These are phyloP conservation scores for Corymbia citriodora DNA, from an alignment of 441 rosid genomes.

Conservation along the genomic window DNA sequence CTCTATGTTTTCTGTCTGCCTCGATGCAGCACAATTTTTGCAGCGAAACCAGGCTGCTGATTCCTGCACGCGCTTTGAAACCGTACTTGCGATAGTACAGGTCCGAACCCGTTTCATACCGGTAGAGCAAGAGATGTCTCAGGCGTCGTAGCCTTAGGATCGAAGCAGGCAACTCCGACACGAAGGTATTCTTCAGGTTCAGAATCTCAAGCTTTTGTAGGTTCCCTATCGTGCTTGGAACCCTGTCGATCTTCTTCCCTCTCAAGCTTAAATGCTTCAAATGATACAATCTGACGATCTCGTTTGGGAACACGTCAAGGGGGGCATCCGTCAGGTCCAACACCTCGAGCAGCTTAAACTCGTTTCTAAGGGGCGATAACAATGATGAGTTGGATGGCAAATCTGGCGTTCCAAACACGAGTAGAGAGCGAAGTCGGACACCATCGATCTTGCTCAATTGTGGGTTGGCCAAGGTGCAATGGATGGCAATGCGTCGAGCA, in stretches of 20 bases:
- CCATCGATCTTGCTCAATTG: neutral
- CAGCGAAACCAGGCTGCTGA: neutral
- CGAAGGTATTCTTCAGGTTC: neutral
- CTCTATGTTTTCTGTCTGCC: neutral
- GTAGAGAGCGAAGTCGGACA: neutral
- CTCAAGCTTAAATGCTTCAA: neutral
- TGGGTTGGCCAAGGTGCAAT: neutral
- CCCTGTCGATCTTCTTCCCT: neutral
- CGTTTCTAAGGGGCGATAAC: neutral
- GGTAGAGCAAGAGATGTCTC: neutral
- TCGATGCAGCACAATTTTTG: neutral
- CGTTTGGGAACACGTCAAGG: neutral
- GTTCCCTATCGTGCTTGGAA: neutral
- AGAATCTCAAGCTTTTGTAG: neutral
- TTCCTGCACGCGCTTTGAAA: neutral
- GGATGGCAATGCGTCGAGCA: neutral
- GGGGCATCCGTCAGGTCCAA: neutral
- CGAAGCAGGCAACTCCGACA: neutral
- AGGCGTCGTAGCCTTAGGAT: neutral
- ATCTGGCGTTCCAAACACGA: neutral
- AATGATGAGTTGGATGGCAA: neutral
- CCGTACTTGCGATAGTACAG: neutral
- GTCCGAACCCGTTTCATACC: neutral
- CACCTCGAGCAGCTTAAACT: neutral
- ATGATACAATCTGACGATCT: neutral